These are phyloP conservation scores for Medicago ruthenica DNA, from an alignment of 306 rosid species.

Conservation along the genomic window DNA sequence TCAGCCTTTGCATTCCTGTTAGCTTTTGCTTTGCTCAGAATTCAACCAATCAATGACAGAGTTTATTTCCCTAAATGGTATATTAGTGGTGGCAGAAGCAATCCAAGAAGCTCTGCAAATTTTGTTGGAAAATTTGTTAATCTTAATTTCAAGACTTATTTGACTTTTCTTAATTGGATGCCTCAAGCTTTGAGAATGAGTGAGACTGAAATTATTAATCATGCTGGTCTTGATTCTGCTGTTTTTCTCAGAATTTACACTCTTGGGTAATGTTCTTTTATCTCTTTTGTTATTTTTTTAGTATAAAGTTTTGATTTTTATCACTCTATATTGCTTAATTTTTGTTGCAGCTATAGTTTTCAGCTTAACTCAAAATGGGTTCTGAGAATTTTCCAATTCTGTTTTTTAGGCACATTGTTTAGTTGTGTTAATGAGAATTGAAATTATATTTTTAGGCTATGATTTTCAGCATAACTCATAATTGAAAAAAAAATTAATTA, in stretches of 20 bases:
- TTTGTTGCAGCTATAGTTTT: slow-evolving; percentile 9
- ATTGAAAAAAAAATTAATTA: too few species aligned
- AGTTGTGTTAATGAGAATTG: slow-evolving; percentile 23
- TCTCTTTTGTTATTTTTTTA: not conserved
- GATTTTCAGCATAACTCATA: too few species aligned
- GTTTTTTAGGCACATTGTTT: slow-evolving; percentile 21
- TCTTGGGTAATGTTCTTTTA: slow-evolving; percentile 67
- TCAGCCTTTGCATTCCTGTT: slow-evolving; percentile 77
- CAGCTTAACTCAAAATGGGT: not conserved
- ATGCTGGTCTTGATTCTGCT: slow-evolving; percentile 98
- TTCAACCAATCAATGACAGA: slow-evolving; percentile 93
- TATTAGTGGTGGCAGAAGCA: slow-evolving; percentile 67
- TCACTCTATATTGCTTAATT: not conserved
- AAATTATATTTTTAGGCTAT: too few species aligned
- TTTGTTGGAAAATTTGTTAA: slow-evolving; percentile 85
- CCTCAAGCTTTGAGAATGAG: slow-evolving; percentile 88
- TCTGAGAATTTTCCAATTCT: not conserved
- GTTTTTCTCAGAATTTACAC: slow-evolving; percentile 88
- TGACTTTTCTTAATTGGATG: slow-evolving; percentile 94
- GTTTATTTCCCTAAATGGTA: slow-evolving; percentile 95
- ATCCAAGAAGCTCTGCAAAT: slow-evolving; percentile 71
- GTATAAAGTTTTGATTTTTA: slow-evolving; percentile 28
- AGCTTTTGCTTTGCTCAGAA: slow-evolving; percentile 86
- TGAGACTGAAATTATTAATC: slow-evolving; percentile 78
- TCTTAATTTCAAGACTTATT: slow-evolving; percentile 75